Evolutionary conservation across 2,329 filamentous ascomycete species (phyloP).

Genomic region (Neopestalotiopsis sp.): DNA sequence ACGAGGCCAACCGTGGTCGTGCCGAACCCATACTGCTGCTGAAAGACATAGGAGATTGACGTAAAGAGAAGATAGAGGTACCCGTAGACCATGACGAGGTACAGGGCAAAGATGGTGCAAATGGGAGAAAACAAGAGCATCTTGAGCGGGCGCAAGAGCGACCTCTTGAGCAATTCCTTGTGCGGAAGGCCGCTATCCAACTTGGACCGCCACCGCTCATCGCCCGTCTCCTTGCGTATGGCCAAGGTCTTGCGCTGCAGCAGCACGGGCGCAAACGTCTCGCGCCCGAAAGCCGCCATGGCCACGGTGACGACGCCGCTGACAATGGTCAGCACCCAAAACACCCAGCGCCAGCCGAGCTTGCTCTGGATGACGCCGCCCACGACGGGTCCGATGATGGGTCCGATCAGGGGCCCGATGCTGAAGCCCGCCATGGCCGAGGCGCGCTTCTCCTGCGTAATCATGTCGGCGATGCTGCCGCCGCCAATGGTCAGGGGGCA

Average conservation of each 20-base stretch:
- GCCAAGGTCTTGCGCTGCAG: conserved; percentile 40
- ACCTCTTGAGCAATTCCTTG: conserved; percentile 38
- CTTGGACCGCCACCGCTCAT: conserved; percentile 45
- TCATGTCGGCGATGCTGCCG: conserved; percentile 70
- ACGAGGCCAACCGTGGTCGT: conserved; percentile 40
- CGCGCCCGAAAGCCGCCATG: conserved; percentile 39
- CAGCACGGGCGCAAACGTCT: conserved; percentile 45
- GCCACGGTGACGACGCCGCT: conserved; percentile 35
- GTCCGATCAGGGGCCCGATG: conserved; percentile 40
- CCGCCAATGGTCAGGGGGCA: conserved; percentile 69
- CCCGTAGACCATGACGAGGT: conserved; percentile 36
- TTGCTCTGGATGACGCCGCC: conserved; percentile 40
- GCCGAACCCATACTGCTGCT: conserved; percentile 43
- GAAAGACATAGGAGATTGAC: conserved; percentile 45
- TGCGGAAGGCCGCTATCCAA: conserved; percentile 42
- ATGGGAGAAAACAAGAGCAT: conserved; percentile 43
- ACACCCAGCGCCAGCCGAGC: conserved; percentile 44
- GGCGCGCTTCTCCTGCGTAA: conserved; percentile 53
- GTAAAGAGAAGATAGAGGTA: conserved; percentile 48
- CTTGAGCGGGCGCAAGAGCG: conserved; percentile 43
- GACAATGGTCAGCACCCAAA: conserved; percentile 42
- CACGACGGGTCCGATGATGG: conserved; percentile 40
- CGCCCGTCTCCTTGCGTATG: conserved; percentile 46
- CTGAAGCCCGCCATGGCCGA: conserved; percentile 50
- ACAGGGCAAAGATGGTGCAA: conserved; percentile 39